Conservation (phyloP, 2,329 filamentous ascomycete species). For the Zasmidium citrigriseum region DNA sequence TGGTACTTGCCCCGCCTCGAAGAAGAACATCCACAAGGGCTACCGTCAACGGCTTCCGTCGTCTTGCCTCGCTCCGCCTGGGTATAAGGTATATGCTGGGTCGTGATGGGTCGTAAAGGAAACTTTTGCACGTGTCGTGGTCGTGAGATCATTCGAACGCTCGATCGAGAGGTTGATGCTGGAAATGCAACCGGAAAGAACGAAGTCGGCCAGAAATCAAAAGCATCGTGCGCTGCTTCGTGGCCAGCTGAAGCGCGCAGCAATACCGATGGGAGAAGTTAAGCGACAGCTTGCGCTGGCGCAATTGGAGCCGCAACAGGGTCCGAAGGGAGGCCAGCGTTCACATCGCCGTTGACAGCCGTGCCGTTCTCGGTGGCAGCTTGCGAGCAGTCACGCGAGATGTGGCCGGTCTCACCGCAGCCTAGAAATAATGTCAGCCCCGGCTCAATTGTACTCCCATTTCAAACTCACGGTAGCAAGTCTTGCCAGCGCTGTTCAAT, state of each 20-base stretch:
- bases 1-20: slow-evolving; percentile 1
- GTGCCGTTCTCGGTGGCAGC: slow-evolving; percentile 38
- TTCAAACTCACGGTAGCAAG: slow-evolving; percentile 80
- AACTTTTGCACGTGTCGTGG: slow-evolving; percentile 28
- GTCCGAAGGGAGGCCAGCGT: slow-evolving; percentile 41
- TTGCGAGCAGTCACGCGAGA: slow-evolving; percentile 92
- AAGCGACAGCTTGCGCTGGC: slow-evolving; percentile 48
- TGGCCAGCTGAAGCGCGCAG: slow-evolving; percentile 21
- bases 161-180: slow-evolving; percentile 20
- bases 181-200: slow-evolving; percentile 20
- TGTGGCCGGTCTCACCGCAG: slow-evolving; percentile 93
- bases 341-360: slow-evolving; percentile 32
- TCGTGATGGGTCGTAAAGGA: slow-evolving; percentile 33
- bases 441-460: background rate
- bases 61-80: slow-evolving; percentile 25
- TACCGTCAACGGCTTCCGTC: slow-evolving; percentile 21
- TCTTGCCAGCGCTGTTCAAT: slow-evolving; percentile 88
- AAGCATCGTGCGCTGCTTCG: slow-evolving; percentile 9
- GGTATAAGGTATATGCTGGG: slow-evolving; percentile 31
- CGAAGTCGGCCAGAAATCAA: slow-evolving; percentile 21
- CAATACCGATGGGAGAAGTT: slow-evolving; percentile 25
- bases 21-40: slow-evolving; percentile 26
- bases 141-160: slow-evolving; percentile 32
- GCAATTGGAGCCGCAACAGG: slow-evolving; percentile 42
- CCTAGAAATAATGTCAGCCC: background rate